phyloP scores from a whole-genome alignment of 805 yeast genomes.

The Zygotorulaspora chibaensis region DNA sequence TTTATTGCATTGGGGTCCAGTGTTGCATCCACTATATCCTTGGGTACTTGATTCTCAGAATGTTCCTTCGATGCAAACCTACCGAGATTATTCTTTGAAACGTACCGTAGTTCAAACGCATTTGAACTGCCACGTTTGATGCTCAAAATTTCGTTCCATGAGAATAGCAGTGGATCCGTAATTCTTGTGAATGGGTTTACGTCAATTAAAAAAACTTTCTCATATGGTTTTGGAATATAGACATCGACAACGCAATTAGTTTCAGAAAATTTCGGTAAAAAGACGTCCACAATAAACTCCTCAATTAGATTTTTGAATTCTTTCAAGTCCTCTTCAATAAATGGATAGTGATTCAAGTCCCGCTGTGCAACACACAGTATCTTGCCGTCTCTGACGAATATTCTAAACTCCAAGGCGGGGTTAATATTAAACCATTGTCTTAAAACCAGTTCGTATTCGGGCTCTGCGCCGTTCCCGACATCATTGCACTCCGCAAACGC shows the following conservation, averaged over 20 bases:
- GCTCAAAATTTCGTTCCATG: conserved; percentile 74
- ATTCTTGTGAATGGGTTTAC: conserved; percentile 79
- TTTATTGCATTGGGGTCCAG: conserved; percentile 63
- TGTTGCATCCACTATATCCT: conserved; percentile 83
- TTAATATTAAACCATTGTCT: conserved; percentile 79
- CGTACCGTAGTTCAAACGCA: conserved; percentile 57
- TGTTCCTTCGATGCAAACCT: conserved; percentile 78
- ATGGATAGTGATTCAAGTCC: conserved; percentile 79
- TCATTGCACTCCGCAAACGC: conserved; percentile 54
- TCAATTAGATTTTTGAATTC: conserved; percentile 47
- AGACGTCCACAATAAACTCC: conserved; percentile 48
- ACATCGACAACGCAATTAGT: conserved; percentile 68
- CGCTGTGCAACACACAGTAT: conserved; percentile 79
- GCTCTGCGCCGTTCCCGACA: conserved; percentile 23
- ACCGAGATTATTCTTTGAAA: conserved; percentile 64
- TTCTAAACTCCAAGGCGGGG: conserved; percentile 89
- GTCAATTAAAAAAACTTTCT: conserved; percentile 67
- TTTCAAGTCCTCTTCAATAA: conserved; percentile 49
- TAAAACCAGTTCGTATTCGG: conserved; percentile 61
- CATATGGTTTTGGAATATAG: conserved; percentile 72
- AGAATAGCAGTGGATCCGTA: conserved; percentile 72
- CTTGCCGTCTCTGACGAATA: conserved; percentile 62
- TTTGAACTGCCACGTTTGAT: conserved; percentile 17
- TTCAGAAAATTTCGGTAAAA: conserved; percentile 50
- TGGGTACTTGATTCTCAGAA: conserved; percentile 87